Evolutionary conservation across 2,329 filamentous ascomycete species (phyloP), one percentile per base, ranked within the genome.

Genomic region (Hymenotorrendiella dingleyae): DNA sequence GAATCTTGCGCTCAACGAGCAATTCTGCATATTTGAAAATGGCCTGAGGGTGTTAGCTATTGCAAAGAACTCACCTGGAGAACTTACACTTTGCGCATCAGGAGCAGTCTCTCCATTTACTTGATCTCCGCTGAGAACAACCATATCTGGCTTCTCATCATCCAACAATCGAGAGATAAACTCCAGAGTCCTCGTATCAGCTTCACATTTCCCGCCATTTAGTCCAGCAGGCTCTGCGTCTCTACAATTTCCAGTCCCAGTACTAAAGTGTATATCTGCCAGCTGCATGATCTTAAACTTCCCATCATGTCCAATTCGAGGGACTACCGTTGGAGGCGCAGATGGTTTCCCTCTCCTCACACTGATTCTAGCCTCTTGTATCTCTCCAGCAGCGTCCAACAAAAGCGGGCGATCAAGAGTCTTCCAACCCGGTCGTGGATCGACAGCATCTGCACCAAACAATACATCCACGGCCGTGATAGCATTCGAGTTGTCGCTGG

Each of bases 261-360:
- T 98, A 59, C 88, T 91, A 43, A 98, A 68, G 64, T 98, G 93
- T 48, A 97, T 68, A 67, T 98, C 93, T n/a, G 89, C 85, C 42
- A 94, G 72, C 66, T 98, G 93, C 75, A 98, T 80, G 52, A 98
- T 95, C 70, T 97, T 97, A 71, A 97, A 97, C 55, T 84, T 88
- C 22, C 91, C 93, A 61, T 93, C 88, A 48, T 94, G 88, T 32
- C 79, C 77, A 50, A 98, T 87, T 45, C 86, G 79, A 9, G 84
- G 86, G 28, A 79, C 70, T 1, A 86, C 84, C 62, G 83, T 89
- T 57, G 80, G 75, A 26, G 73, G 64, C 52, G 82, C 77, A 17
- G 71, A 68, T 17, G 78, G 77, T 39, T 73, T 70, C 2, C 93
- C 91, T 54, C 86, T 78, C 38, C 87, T 79, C 37, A 96, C 73